These are phyloP conservation scores for Clonostachys byssicola DNA, from an alignment of 2,329 filamentous ascomycete genomes.

Conservation along the genomic window DNA sequence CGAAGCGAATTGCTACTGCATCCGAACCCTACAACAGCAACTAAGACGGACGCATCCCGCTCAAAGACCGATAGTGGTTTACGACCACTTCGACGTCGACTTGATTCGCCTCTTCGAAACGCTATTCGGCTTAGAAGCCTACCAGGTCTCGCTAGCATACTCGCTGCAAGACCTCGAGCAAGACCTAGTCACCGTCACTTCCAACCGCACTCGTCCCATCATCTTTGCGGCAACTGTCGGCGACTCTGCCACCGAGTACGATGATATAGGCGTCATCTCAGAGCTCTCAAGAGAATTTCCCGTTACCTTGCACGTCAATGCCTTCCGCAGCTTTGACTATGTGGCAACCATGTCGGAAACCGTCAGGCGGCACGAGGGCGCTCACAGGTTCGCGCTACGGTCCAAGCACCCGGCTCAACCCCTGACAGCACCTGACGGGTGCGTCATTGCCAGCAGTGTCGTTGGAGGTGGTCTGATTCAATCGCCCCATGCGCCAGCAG, in stretches of 20 bases:
- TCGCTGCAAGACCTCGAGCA: too few species aligned
- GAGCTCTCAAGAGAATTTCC: too few species aligned
- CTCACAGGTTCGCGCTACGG: not conserved
- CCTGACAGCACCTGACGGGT: not conserved
- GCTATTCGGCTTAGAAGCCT: too few species aligned
- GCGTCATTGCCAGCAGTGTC: not conserved
- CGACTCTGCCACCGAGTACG: too few species aligned
- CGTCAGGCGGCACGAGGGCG: not conserved
- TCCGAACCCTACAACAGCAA: not conserved
- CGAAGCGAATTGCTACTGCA: slow-evolving; percentile 1
- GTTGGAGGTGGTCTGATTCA: not conserved
- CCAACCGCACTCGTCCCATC: too few species aligned
- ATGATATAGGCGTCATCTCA: too few species aligned
- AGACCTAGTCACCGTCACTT: too few species aligned
- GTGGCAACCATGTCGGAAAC: not conserved
- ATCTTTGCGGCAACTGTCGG: too few species aligned
- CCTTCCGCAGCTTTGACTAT: slow-evolving; percentile 1
- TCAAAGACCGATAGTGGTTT: not conserved
- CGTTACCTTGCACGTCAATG: not conserved
- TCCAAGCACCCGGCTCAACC: not conserved
- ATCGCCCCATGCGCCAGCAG: not conserved
- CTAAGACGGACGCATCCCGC: not conserved
- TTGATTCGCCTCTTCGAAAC: too few species aligned
- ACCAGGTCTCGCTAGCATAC: too few species aligned
- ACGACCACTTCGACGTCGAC: not conserved